A percentile compares a stretch with the other conserved stretches of the same genome.
Evolutionary conservation across 1,284 basidiomycete genomes (phyloP).

Genomic region (Neolentinus lepideus): DNA sequence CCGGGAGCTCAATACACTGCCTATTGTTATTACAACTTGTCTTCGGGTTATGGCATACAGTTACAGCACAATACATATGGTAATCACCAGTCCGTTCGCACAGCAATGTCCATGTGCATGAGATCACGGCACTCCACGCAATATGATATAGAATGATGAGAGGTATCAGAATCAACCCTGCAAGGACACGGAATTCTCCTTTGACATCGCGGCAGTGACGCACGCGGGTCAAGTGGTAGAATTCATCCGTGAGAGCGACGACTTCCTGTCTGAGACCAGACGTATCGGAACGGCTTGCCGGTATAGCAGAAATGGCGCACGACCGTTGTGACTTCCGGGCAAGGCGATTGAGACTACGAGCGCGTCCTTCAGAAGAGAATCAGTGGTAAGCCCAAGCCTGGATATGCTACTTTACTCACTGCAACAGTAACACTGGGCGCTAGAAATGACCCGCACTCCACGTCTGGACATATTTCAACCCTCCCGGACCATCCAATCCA

Average conservation of each 20-base stretch:
- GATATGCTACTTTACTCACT: neutral
- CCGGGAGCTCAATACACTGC: too few relatives aligned
- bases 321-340: neutral
- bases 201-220: too few relatives aligned
- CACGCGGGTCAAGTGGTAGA: neutral
- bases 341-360: neutral
- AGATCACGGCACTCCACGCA: too few relatives aligned
- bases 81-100: too few relatives aligned
- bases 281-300: neutral
- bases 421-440: neutral
- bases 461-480: neutral
- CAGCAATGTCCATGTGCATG: too few relatives aligned
- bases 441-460: neutral
- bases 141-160: too few relatives aligned
- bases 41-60: too few relatives aligned
- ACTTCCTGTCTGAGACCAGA: neutral
- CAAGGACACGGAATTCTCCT: too few relatives aligned
- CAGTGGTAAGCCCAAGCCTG: neutral
- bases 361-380: neutral
- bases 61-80: too few relatives aligned
- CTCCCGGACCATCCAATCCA: neutral
- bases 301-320: neutral
- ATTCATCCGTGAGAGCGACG: neutral
- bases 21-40: too few relatives aligned
- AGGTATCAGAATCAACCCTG: too few relatives aligned